Percentiles rank a stretch among this genome's conserved stretches.
Conservation (phyloP, 2,329 filamentous ascomycete species). For the Penicillium capsulatum region DNA sequence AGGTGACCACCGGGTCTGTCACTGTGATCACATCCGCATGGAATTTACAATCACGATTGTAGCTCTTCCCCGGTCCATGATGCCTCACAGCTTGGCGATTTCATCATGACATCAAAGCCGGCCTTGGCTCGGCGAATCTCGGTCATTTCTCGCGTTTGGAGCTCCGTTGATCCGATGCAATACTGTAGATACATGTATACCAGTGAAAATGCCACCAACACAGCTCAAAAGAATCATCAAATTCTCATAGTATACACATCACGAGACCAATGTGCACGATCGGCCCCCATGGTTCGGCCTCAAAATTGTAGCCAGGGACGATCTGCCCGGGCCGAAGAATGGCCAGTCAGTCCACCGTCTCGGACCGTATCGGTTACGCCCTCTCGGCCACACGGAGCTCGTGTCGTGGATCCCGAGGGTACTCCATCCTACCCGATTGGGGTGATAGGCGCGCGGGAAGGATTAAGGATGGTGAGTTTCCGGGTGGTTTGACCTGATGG, state of each 20-base stretch:
- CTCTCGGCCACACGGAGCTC: constrained; percentile 35
- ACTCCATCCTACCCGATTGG: background rate
- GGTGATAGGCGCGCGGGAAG: background rate
- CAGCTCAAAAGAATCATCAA: no score
- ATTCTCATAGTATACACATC: no score
- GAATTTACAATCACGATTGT: no score
- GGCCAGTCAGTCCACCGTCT: constrained; percentile 19
- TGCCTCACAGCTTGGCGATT: background rate
- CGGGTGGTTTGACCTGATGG: constrained; percentile 1
- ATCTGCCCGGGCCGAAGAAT: constrained; percentile 12
- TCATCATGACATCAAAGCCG: constrained; percentile 27
- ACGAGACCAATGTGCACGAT: no score
- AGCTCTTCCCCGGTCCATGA: no score
- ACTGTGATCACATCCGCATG: no score
- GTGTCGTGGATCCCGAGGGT: constrained; percentile 2
- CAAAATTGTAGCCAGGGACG: background rate
- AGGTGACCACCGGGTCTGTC: no score
- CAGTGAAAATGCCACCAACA: no score
- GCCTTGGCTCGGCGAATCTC: constrained; percentile 21
- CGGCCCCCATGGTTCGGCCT: no score
- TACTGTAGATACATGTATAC: no score
- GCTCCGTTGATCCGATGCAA: no score
- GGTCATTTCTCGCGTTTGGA: constrained; percentile 8
- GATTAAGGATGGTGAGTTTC: background rate
- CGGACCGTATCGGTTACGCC: constrained; percentile 33